phyloP scores from a whole-genome alignment of 306 rosid species.

The Dalbergia cultrata region DNA sequence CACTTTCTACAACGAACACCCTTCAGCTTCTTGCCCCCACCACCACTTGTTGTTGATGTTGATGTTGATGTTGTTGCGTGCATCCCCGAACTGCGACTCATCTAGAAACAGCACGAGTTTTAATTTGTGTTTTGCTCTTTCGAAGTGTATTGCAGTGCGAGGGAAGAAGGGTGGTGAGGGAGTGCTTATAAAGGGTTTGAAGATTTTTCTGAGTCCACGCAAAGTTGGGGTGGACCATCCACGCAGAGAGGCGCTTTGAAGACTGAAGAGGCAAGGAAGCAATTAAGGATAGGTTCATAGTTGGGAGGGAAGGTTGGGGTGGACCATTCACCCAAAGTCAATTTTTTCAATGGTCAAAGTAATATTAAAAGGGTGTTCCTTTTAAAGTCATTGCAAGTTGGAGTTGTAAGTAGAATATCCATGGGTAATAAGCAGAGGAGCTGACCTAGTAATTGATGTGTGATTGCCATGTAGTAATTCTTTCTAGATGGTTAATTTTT shows the following conservation, averaged over 20 bases:
- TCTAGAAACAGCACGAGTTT: background rate
- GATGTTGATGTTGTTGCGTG: background rate
- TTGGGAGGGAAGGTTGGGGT: background rate
- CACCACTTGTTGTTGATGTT: background rate
- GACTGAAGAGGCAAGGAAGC: background rate
- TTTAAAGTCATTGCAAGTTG: constrained; percentile 33
- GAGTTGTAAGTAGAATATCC: background rate
- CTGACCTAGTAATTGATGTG: background rate
- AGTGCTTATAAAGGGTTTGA: constrained; percentile 20
- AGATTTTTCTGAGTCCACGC: constrained; percentile 31
- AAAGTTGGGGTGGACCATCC: too few species aligned
- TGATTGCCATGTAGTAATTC: too few species aligned
- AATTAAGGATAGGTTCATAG: background rate
- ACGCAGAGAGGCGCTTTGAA: background rate
- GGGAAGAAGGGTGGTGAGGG: background rate
- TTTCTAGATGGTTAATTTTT: too few species aligned
- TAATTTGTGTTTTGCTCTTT: background rate
- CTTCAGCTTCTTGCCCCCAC: constrained; percentile 54
- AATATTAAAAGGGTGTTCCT: background rate
- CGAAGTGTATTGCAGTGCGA: background rate
- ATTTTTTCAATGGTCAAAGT: constrained; percentile 58
- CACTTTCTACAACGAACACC: constrained; percentile 86
- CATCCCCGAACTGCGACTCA: constrained; percentile 53
- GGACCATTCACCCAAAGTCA: constrained; percentile 32
- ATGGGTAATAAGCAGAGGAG: background rate